Base-by-base conservation (phyloP, 2,329 filamentous ascomycete genomes). In the Alternaria triticimaculans region DNA sequence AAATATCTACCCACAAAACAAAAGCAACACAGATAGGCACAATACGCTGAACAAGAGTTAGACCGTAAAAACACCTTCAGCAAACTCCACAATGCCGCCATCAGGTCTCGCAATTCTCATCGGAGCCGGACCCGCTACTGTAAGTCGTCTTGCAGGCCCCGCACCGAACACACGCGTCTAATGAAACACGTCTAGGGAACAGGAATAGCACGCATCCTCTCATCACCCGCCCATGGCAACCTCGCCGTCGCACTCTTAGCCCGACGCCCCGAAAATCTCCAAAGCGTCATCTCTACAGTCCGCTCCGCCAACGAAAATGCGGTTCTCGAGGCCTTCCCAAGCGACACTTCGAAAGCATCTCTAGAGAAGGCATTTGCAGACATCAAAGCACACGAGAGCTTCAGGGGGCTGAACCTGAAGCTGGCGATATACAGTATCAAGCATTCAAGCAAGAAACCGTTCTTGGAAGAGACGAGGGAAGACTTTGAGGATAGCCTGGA, bases 361-460 rank as follows among this genome's bases (percentile, higher is more conserved):
- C 80, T 88, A 3, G 78, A 81, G 18, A 75, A 81, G n/a, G 76
- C 83, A 0, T 88, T 88, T 68, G 70, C 76, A 9, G 81, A 82
- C 15, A 87, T 89, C 65, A 78, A 81, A n/a, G 66, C 66, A 0
- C 84, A 87, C 67, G 48, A 76, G 7, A 84, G 82, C 25, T 86
- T 87, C 75, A 69, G 77, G 21, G 78, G 78, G 9, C 76, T 88
- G 21, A 87, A 87, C 61, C 79, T 88, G 5, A 79, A 82, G 53
- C 69, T 87, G 11, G 84, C 86, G 1, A 80, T 89, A 25, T 88
- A 85, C 74, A 86, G 84, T 66, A 82, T 89, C 71, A 89, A 88
- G 72, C 84, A 87, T 65, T 80, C 80, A 1, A 81, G 80, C 67
- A 86, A 84, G 74, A 87, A 85, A 66, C 84, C 86, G 0, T 88